Conservation (phyloP, 768 basidiomycete genomes). For the Butyriboletus loyo region DNA sequence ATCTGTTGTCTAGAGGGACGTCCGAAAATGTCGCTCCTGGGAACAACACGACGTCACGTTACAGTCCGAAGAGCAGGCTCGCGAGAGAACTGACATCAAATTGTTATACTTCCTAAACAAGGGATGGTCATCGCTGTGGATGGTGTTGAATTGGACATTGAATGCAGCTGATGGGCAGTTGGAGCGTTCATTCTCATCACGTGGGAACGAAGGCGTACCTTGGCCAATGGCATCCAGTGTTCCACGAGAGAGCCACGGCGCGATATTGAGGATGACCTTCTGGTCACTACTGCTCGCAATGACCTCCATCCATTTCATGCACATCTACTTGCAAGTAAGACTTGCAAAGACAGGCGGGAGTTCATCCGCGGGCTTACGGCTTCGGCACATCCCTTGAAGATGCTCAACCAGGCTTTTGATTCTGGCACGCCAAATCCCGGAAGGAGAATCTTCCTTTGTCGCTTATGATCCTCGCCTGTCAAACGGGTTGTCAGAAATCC, state of each 20-base stretch:
- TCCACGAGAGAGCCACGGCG: conserved; percentile 38
- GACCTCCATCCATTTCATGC: conserved; percentile 22
- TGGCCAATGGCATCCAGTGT: conserved; percentile 51
- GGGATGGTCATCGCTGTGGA: conserved; percentile 11
- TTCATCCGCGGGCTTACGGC: conserved; percentile 11
- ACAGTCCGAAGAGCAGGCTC: conserved; percentile 1
- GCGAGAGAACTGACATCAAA: conserved; percentile 7
- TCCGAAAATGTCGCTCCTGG: conserved; percentile 16
- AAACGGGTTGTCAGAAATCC: conserved; percentile 3
- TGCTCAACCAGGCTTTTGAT: conserved; percentile 46
- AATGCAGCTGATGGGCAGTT: conserved; percentile 38
- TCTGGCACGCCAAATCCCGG: conserved; percentile 55
- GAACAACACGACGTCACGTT: conserved; percentile 15
- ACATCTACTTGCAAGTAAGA: conserved; percentile 17
- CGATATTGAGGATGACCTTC: conserved; percentile 22
- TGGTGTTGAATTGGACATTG: conserved; percentile 42
- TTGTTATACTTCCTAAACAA: conserved; percentile 10
- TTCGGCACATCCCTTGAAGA: conserved; percentile 41
- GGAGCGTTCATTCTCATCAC: background rate
- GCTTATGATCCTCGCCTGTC: conserved; percentile 44
- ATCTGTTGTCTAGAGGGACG: conserved; percentile 15
- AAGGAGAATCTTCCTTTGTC: conserved; percentile 53
- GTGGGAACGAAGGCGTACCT: conserved; percentile 27
- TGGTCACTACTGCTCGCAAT: conserved; percentile 5
- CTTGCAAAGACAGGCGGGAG: background rate